Conservation (phyloP, 1,284 basidiomycete species). For the Crucibulum cyathiforme region DNA sequence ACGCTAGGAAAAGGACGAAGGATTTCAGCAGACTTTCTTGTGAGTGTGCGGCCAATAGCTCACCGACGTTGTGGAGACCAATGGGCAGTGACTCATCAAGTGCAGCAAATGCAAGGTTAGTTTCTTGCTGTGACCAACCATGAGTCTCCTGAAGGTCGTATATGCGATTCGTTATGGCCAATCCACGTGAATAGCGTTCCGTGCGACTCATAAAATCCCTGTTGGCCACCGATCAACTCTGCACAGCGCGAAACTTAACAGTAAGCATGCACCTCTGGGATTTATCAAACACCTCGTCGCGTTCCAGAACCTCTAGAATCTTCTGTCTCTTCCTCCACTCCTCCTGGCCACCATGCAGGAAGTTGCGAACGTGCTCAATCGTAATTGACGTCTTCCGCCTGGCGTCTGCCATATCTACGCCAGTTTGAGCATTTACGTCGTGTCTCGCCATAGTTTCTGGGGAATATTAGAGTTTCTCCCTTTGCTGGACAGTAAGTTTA, state of each 20-base stretch:
- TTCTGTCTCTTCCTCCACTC: slow-evolving; percentile 56
- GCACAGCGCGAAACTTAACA: too few relatives aligned
- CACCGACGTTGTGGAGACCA: slow-evolving; percentile 62
- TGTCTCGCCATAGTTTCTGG: not conserved
- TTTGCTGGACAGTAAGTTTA: too few relatives aligned
- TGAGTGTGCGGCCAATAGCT: slow-evolving; percentile 17
- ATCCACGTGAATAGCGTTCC: slow-evolving; percentile 54
- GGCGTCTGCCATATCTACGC: slow-evolving; percentile 55
- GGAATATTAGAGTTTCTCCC: too few relatives aligned
- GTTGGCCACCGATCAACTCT: too few relatives aligned
- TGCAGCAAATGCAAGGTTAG: slow-evolving; percentile 46
- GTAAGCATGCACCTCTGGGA: slow-evolving; percentile 49
- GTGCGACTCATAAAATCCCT: slow-evolving; percentile 61
- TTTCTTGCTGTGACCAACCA: slow-evolving; percentile 58
- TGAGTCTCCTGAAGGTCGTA: slow-evolving; percentile 61
- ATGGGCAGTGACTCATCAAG: slow-evolving; percentile 62
- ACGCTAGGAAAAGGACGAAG: slow-evolving; percentile 46
- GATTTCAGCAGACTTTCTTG: not conserved
- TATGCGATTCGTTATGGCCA: slow-evolving; percentile 60
- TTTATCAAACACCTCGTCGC: slow-evolving; percentile 73
- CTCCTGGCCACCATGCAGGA: slow-evolving; percentile 47
- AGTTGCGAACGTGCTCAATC: slow-evolving; percentile 23
- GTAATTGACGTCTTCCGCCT: slow-evolving; percentile 48
- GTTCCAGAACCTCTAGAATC: slow-evolving; percentile 55
- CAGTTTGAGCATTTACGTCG: slow-evolving; percentile 53